phyloP scores from a whole-genome alignment of 2,329 filamentous ascomycete genomes.

The Alternaria rosae region DNA sequence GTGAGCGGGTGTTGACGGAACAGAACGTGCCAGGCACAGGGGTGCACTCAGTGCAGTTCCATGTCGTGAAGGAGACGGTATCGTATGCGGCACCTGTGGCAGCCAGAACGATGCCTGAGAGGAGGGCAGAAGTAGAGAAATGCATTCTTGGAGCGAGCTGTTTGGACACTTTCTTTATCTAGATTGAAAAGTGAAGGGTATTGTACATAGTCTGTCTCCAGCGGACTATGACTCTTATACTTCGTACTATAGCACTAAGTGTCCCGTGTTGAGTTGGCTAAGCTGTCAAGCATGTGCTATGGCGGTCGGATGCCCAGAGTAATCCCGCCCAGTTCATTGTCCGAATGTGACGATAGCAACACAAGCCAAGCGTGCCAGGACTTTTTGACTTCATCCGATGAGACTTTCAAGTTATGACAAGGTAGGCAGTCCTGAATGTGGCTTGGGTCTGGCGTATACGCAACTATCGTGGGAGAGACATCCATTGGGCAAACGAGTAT shows the following conservation, averaged over 20 bases:
- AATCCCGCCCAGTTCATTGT: neutral
- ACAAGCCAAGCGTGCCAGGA: neutral
- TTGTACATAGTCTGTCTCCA: neutral
- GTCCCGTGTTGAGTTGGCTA: neutral
- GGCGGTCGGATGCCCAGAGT: neutral
- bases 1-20: neutral
- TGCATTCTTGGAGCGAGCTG: neutral
- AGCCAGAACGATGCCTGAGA: neutral
- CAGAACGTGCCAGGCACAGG: neutral
- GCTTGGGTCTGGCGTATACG: neutral
- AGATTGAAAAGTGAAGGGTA: neutral
- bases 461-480: neutral
- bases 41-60: conserved; percentile 4
- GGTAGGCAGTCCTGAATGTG: neutral
- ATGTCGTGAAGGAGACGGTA: conserved; percentile 2
- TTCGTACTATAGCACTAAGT: neutral
- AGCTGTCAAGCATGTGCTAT: neutral
- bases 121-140: neutral
- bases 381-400: neutral
- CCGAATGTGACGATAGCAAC: neutral
- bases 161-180: neutral
- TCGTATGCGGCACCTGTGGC: neutral
- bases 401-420: neutral
- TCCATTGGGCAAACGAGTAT: neutral
- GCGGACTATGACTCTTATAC: neutral